These are phyloP conservation scores for Viola odorata DNA, from an alignment of 345 rosid genomes.

Conservation along the genomic window DNA sequence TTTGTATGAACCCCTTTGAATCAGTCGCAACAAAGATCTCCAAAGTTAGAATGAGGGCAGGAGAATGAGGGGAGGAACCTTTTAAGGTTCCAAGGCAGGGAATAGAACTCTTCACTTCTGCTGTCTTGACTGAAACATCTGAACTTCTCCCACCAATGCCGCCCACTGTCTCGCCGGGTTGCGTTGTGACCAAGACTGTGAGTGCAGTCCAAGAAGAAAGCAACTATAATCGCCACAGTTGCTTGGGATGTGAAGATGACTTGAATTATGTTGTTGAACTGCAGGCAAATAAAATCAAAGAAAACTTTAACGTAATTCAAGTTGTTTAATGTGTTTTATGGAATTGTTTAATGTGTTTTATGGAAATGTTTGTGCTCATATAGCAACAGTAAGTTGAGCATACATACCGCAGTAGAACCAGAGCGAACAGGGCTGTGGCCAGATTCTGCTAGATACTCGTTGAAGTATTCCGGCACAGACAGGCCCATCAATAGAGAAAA, in stretches of 20 bases:
- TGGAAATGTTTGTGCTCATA: background rate
- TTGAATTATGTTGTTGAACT: conserved; percentile 84
- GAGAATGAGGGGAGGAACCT: conserved; percentile 95
- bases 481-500: conserved; percentile 84
- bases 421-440: conserved; percentile 75
- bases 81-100: conserved; percentile 65
- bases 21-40: background rate
- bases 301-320: background rate
- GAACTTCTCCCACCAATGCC: conserved; percentile 92
- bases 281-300: conserved; percentile 14
- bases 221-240: conserved; percentile 55
- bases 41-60: conserved; percentile 32
- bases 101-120: conserved; percentile 66
- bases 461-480: conserved; percentile 78
- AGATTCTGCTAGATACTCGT: conserved; percentile 42
- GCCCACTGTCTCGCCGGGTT: conserved; percentile 64
- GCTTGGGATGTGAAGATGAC: conserved; percentile 89
- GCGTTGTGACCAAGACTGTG: conserved; percentile 47
- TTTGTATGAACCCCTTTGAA: background rate
- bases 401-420: conserved; percentile 48
- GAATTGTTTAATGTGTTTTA: no score
- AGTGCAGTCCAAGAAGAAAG: conserved; percentile 56
- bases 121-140: conserved; percentile 43
- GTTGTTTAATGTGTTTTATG: background rate
- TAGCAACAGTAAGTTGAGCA: background rate